Evolutionary conservation across 164 flowering plant species (phyloP), one percentile per base, ranked within the genome.

Genomic region (Stephania cephalantha): DNA sequence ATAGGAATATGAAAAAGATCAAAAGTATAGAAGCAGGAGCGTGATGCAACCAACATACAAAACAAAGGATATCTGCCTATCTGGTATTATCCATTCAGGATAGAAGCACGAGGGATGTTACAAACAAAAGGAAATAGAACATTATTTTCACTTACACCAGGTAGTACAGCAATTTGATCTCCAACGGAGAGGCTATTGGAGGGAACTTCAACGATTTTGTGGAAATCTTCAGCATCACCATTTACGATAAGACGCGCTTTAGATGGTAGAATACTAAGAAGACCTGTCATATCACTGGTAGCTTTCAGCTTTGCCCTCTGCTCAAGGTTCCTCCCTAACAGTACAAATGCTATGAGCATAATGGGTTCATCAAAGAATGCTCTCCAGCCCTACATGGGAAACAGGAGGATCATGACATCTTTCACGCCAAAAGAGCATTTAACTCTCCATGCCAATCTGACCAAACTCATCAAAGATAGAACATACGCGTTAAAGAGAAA

Each of bases 321-420:
- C 79, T 96, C 99, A 81, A 96, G 99, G 83, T 94, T 96, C 80
- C 90, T 90, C 76, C 99, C 99, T 55, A 96, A 77, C 82, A 96
- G 83, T 73, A 96, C 97, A 84, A 96, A 92, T 78, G 99, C 97
- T 81, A 96, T 92, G 77, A 94, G 82, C 99, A 95, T 95, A 71
- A 93, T 85, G 64, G 99, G 99, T 78, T 96, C 98, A 84, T 96
- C 99, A 85, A 96, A 94, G 82, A 96, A 96, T 15, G 97, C 82
- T 82, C 87, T 96, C 99, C 99, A 96, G 18, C 98, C 99, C 99
- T 96, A 91, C 79, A 84, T 76, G 29, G 52, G 20, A 25, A 82
- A 42, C 30, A 75, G 22, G 42, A 2, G 0, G 42, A 35, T 35
- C 42, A 35, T 35, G 42, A 35, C 25, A 25, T 25, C 25, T 25